A percentile compares a stretch with the other conserved stretches of the same genome.
Conservation (phyloP, 441 rosid genomes). For the Capsella rubella region DNA sequence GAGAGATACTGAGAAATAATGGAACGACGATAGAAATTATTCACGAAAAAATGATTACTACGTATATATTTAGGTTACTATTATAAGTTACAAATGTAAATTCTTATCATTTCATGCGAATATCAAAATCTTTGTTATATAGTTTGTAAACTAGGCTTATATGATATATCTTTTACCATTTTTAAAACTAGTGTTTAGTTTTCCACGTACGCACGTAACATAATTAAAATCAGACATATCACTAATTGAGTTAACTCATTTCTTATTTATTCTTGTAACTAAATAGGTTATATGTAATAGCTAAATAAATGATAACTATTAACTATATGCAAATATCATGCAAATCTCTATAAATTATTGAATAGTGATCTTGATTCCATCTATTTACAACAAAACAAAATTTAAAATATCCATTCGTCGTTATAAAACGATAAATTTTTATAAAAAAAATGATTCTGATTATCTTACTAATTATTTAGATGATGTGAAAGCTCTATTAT, state of each 20-base stretch:
- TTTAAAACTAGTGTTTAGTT: not conserved
- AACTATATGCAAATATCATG: slow-evolving; percentile 1
- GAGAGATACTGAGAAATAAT: slow-evolving; percentile 27
- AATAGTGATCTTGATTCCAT: not conserved
- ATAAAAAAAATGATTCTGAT: not conserved
- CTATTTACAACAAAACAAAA: not conserved
- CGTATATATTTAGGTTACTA: not conserved
- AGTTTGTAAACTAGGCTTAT: not conserved
- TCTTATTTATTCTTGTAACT: not conserved
- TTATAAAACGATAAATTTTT: not conserved
- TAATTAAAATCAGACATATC: not conserved
- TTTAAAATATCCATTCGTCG: not conserved
- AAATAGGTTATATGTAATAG: not conserved
- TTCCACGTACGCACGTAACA: not conserved
- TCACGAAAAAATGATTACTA: slow-evolving; percentile 26
- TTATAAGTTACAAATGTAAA: not conserved
- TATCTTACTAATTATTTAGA: not conserved
- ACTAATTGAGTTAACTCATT: not conserved
- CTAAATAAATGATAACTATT: not conserved
- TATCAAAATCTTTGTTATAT: slow-evolving; percentile 10
- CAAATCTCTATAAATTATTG: not conserved
- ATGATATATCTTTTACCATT: too few relatives aligned
- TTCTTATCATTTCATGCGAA: slow-evolving; percentile 19
- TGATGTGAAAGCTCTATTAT: slow-evolving; percentile 4
- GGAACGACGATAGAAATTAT: slow-evolving; percentile 17